Evolutionary conservation across 495 filamentous ascomycete genomes (phyloP), one percentile per base, ranked within the genome.

Genomic region (Penicillium arizonense): DNA sequence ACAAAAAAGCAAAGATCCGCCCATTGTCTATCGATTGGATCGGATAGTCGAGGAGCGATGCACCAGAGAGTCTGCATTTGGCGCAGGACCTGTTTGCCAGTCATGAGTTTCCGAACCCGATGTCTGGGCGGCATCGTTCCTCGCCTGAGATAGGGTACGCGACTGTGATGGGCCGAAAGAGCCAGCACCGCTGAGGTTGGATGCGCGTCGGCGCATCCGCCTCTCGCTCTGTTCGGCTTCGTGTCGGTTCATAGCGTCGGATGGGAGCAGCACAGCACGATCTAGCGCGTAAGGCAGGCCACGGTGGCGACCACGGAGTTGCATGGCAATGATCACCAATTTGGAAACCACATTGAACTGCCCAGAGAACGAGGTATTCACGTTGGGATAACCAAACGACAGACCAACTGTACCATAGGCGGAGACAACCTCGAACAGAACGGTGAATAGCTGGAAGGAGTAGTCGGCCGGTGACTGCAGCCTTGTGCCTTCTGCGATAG

Each of bases 401-500:
- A 98, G 78, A 32, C 94, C 94, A 34, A 98, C 94, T 3, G 93
- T 98, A 53, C 94, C 94, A 58, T 97, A 97, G 3, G 92, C 92
- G 36, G 86, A 90, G 49, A 96, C 86, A 41, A 95, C 83, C 58
- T 97, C 93, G 60, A 97, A 97, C 5, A 97, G 78, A 7, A 95
- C 81, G 14, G 79, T 73, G 68, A 94, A 97, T 60, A 92, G 74
- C 45, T 87, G 86, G 68, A 96, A 95, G 4, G 77, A 67, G 54
- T 77, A 80, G 50, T 86, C 76, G 42, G 74, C 74, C 23, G 62
- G 65, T 52, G 75, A 71, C 65, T 84, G 73, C 13, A 94, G 68
- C 4, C 80, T 78, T 3, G 57, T 50, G 11, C 90, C 90, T 73
- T 97, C 93, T 14, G 86, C 79, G 54, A 97, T 92, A 46, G 86